These are phyloP conservation scores for Alnus rubra DNA, from an alignment of 306 rosid species.

Conservation along the genomic window DNA sequence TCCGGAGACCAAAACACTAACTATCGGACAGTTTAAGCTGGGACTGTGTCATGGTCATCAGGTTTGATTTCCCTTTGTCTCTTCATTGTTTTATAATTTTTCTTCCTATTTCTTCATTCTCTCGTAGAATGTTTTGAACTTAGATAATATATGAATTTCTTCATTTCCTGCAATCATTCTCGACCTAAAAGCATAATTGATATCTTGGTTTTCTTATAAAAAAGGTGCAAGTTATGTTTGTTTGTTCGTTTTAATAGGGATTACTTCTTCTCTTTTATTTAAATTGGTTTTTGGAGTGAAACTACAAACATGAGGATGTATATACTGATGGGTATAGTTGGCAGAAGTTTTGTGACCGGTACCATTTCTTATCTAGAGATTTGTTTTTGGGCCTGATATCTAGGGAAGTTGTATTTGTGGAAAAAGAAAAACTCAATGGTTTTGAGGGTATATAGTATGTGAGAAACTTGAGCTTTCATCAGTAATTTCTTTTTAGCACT, in stretches of 20 bases:
- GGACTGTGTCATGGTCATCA: slow-evolving; percentile 99
- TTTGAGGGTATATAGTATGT: not conserved
- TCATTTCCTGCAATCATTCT: not conserved
- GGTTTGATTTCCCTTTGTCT: slow-evolving; percentile 48
- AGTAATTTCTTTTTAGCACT: not conserved
- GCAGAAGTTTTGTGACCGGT: not conserved
- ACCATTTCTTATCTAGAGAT: not conserved
- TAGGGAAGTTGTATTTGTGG: not conserved
- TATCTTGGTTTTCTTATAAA: not conserved
- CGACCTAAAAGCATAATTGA: not conserved
- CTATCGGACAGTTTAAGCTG: slow-evolving; percentile 95
- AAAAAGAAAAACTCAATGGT: not conserved
- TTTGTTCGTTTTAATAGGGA: not conserved
- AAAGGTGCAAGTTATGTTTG: not conserved
- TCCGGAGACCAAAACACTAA: slow-evolving; percentile 95
- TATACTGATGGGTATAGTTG: not conserved
- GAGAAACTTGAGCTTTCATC: not conserved
- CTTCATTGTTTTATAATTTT: not conserved
- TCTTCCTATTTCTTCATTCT: not conserved
- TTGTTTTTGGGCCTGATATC: not conserved
- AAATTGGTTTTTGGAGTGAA: not conserved
- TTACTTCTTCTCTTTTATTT: not conserved
- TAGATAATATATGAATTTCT: not conserved
- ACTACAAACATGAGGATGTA: not conserved
- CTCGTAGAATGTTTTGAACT: not conserved